These are phyloP conservation scores for Cladosporium sp. DNA, from an alignment of 2,329 filamentous ascomycete genomes.

Conservation along the genomic window DNA sequence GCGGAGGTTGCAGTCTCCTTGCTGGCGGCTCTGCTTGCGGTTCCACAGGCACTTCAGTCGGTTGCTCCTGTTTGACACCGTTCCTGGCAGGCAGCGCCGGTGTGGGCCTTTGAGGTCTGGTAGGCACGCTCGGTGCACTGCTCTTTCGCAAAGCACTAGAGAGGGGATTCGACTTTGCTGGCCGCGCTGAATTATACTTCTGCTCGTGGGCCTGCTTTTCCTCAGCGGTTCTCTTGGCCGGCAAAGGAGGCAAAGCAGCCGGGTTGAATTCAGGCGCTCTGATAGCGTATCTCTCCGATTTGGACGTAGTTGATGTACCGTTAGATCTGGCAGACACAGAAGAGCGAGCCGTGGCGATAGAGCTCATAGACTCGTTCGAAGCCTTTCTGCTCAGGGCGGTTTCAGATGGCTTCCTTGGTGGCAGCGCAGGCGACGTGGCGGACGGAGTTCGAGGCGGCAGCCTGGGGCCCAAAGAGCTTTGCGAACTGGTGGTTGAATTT, in stretches of 20 bases:
- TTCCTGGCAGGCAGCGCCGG: conserved; percentile 7
- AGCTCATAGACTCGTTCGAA: conserved; percentile 51
- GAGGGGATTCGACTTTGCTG: conserved; percentile 5
- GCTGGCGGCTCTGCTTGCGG: conserved; percentile 7
- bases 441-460: conserved; percentile 43
- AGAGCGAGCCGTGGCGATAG: conserved; percentile 43
- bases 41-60: neutral
- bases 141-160: conserved; percentile 6
- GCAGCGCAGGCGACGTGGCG: conserved; percentile 36
- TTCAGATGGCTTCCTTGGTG: conserved; percentile 42
- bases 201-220: conserved; percentile 33
- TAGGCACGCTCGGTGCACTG: conserved; percentile 6
- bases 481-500: conserved; percentile 35
- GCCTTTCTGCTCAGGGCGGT: conserved; percentile 32
- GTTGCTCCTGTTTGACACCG: conserved; percentile 3
- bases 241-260: conserved; percentile 50
- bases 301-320: conserved; percentile 25
- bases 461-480: conserved; percentile 35
- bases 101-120: conserved; percentile 12
- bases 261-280: conserved; percentile 54
- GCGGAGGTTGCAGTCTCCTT: conserved; percentile 19
- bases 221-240: conserved; percentile 45
- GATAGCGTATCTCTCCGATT: conserved; percentile 23
- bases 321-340: conserved; percentile 49
- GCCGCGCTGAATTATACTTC: conserved; percentile 19